Conservation (phyloP, 1,284 basidiomycete genomes). For the Rhodotorula sp. region DNA sequence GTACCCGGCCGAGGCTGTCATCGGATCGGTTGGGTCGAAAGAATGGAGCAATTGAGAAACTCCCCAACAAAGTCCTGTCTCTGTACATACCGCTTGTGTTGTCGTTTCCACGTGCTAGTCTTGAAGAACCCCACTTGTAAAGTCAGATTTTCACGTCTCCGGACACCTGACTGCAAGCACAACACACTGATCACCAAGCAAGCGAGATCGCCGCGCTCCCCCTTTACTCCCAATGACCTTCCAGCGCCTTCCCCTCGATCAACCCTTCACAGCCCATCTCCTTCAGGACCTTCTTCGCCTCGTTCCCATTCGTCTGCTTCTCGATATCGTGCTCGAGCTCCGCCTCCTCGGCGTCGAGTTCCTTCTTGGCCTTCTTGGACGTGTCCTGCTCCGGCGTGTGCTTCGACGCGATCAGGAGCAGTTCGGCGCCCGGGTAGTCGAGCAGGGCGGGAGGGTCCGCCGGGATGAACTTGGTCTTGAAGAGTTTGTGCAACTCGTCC, state of each 20-base stretch:
- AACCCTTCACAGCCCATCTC: slow-evolving; percentile 32
- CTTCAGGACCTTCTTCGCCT: slow-evolving; percentile 27
- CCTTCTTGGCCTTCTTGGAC: slow-evolving; percentile 58
- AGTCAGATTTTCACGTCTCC: not conserved
- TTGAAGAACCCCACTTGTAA: too few species aligned
- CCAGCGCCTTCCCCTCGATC: slow-evolving; percentile 35
- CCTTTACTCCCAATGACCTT: slow-evolving; percentile 41
- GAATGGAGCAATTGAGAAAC: too few species aligned
- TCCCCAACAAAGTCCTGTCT: too few species aligned
- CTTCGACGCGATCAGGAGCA: slow-evolving; percentile 60
- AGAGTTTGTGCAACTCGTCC: slow-evolving; percentile 33
- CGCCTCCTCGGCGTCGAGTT: slow-evolving; percentile 52
- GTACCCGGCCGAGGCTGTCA: slow-evolving; percentile 7
- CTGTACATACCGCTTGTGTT: too few species aligned
- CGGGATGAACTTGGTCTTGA: slow-evolving; percentile 55
- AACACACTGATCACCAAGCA: not conserved
- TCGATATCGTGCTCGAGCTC: slow-evolving; percentile 56
- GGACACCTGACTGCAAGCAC: not conserved
- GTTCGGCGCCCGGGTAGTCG: slow-evolving; percentile 59
- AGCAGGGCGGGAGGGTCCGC: slow-evolving; percentile 59
- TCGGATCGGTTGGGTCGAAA: not conserved
- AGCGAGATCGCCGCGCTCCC: not conserved
- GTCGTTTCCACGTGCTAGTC: too few species aligned
- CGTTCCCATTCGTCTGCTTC: slow-evolving; percentile 53
- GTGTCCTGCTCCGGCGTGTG: slow-evolving; percentile 56